phyloP scores from a whole-genome alignment of 768 basidiomycete genomes.

The Rhizopogon vinicolor region DNA sequence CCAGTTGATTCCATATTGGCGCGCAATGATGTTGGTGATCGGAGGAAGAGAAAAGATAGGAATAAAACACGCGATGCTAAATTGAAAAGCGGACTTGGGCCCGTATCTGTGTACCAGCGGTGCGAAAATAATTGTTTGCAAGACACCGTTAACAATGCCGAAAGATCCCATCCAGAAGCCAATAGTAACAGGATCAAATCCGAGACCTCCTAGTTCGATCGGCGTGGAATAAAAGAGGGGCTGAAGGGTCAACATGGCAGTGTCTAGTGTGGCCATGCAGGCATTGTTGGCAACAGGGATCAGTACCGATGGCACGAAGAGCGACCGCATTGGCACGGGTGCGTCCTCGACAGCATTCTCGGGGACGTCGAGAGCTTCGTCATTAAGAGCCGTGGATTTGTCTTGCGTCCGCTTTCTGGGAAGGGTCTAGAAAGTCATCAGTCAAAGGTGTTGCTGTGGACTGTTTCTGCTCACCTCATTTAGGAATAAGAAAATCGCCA shows the following conservation, averaged over 20 bases:
- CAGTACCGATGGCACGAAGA: constrained; percentile 24
- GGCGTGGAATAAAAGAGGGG: constrained; percentile 37
- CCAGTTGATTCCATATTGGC: constrained; percentile 14
- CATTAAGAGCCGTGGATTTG: not conserved
- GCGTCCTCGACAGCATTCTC: not conserved
- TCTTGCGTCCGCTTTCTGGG: constrained; percentile 12
- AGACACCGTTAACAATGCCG: constrained; percentile 26
- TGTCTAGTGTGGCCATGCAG: constrained; percentile 32
- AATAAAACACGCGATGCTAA: constrained; percentile 23
- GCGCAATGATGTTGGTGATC: constrained; percentile 21
- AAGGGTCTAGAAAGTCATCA: not conserved
- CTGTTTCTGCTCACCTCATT: constrained; percentile 21
- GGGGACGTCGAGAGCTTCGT: not conserved
- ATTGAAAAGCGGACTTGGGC: constrained; percentile 23
- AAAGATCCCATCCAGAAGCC: constrained; percentile 30
- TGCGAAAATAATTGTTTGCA: constrained; percentile 30
- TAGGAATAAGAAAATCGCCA: constrained; percentile 16
- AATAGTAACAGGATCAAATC: constrained; percentile 30
- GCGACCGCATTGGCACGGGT: constrained; percentile 20
- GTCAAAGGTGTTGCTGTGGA: too few relatives aligned
- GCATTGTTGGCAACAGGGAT: constrained; percentile 36
- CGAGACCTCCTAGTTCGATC: constrained; percentile 32
- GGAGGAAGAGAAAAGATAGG: constrained; percentile 30
- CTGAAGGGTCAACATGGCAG: constrained; percentile 27
- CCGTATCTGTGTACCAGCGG: constrained; percentile 26